Conservation (phyloP, 208 protist genomes). For the Entamoeba invadens region DNA sequence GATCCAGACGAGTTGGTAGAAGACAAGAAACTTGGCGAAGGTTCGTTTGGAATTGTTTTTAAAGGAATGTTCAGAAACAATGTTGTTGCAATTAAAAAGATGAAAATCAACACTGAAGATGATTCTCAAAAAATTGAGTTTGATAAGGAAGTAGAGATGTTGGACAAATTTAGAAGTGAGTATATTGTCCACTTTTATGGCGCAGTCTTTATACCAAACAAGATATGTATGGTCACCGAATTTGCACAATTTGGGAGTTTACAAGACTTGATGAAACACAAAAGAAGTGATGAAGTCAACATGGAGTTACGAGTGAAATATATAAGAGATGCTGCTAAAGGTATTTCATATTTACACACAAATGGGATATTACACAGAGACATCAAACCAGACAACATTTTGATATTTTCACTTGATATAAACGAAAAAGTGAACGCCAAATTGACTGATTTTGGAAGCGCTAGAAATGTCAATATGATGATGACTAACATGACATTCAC, state of each 20-base stretch:
- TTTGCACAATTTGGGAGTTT: slow-evolving; percentile 25
- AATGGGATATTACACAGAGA: slow-evolving; percentile 12
- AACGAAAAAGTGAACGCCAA: not conserved
- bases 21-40: not conserved
- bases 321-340: not conserved
- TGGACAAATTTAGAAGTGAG: slow-evolving; percentile 31
- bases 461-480: not conserved
- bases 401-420: not conserved
- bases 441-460: slow-evolving; percentile 6
- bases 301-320: not conserved
- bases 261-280: not conserved
- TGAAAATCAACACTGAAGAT: not conserved
- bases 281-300: not conserved
- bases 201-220: slow-evolving; percentile 33
- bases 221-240: slow-evolving; percentile 42
- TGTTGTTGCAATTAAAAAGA: not conserved
- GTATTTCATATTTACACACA: not conserved
- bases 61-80: not conserved
- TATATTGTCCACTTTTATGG: slow-evolving; percentile 46
- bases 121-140: slow-evolving; percentile 17
- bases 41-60: not conserved
- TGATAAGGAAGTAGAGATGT: slow-evolving; percentile 30
- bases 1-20: not conserved
- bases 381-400: slow-evolving; percentile 3
- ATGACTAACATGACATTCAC: not conserved